phyloP scores from a whole-genome alignment of 371 early-diverging fungal genomes.

The Rhizopus microsporus region DNA sequence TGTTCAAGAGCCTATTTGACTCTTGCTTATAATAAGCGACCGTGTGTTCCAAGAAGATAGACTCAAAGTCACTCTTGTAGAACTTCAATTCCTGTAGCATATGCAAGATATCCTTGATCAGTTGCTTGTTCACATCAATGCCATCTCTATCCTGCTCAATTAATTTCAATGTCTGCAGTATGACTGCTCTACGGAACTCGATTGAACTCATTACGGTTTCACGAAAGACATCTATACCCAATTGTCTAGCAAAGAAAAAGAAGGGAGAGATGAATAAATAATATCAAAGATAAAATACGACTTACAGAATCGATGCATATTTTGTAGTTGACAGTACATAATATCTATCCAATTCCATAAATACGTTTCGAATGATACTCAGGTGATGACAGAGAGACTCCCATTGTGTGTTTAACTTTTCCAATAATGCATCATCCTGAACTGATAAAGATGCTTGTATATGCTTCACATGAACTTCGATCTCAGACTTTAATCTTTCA shows the following conservation, averaged over 20 bases:
- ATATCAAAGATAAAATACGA: background rate
- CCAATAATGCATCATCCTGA: background rate
- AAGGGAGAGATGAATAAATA: no score
- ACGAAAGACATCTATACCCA: constrained; percentile 22
- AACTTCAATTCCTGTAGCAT: constrained; percentile 81
- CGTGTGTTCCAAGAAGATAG: constrained; percentile 62
- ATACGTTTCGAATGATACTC: constrained; percentile 79
- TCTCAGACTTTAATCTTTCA: constrained; percentile 56
- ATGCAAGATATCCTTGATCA: constrained; percentile 65
- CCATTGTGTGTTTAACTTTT: constrained; percentile 47
- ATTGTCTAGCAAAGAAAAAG: constrained; percentile 3
- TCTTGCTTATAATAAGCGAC: constrained; percentile 70
- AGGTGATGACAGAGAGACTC: constrained; percentile 18
- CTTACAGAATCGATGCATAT: constrained; percentile 69
- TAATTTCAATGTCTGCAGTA: constrained; percentile 10
- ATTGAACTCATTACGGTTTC: constrained; percentile 11
- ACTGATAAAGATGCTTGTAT: background rate
- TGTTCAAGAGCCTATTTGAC: constrained; percentile 51
- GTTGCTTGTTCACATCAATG: constrained; percentile 49
- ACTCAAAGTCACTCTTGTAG: constrained; percentile 72
- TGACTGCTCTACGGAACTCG: constrained; percentile 7
- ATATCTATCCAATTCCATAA: constrained; percentile 90
- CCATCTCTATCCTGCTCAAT: constrained; percentile 45
- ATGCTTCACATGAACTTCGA: constrained; percentile 32
- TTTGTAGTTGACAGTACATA: constrained; percentile 77